phyloP scores from a whole-genome alignment of 176 grass and related monocot species.

The Aegilops speltoides region DNA sequence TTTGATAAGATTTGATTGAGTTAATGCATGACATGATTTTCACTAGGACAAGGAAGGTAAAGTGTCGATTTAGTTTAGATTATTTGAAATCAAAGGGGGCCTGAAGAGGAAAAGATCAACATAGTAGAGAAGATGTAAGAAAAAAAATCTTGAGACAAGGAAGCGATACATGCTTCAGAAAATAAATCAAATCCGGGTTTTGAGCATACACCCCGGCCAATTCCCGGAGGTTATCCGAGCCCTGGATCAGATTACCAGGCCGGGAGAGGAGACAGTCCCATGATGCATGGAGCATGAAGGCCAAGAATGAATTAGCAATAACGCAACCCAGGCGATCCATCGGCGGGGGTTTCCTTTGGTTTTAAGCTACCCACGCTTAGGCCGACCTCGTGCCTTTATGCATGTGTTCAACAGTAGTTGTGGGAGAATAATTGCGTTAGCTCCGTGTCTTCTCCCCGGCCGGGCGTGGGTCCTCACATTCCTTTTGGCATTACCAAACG shows the following conservation, averaged over 20 bases:
- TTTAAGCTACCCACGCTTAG: conserved; percentile 31
- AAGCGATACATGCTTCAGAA: too few relatives aligned
- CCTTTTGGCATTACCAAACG: conserved; percentile 53
- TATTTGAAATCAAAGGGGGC: too few relatives aligned
- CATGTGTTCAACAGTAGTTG: conserved; percentile 40
- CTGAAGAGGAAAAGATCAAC: too few relatives aligned
- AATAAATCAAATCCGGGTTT: too few relatives aligned
- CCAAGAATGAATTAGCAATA: conserved; percentile 21
- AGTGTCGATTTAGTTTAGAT: too few relatives aligned
- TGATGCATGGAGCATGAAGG: conserved; percentile 31
- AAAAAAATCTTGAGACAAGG: too few relatives aligned
- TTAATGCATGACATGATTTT: too few relatives aligned
- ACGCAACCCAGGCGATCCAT: conserved; percentile 16
- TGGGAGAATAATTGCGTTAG: conserved; percentile 40
- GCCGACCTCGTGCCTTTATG: neutral
- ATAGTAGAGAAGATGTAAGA: too few relatives aligned
- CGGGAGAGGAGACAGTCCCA: neutral
- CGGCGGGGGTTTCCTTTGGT: conserved; percentile 31
- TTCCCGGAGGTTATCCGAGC: neutral
- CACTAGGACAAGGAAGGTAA: too few relatives aligned
- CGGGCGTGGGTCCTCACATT: conserved; percentile 44
- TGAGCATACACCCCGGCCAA: too few relatives aligned
- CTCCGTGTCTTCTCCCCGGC: neutral
- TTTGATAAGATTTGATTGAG: too few relatives aligned
- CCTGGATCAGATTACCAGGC: neutral